A percentile compares a stretch with the other conserved stretches of the same genome.
phyloP scores from a whole-genome alignment of 2,329 filamentous ascomycete species.

The Sporothrix humicola region DNA sequence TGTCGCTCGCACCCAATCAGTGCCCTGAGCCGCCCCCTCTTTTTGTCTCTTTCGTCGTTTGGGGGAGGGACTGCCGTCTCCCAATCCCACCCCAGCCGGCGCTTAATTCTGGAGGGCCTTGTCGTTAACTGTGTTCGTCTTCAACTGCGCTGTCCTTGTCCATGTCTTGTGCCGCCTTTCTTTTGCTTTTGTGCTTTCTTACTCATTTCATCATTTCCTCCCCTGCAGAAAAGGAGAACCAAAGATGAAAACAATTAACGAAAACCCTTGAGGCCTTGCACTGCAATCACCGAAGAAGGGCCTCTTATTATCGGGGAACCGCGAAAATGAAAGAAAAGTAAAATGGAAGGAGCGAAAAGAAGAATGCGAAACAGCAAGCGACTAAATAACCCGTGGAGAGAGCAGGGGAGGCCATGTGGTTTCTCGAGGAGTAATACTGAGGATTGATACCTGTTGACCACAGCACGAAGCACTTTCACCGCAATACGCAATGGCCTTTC shows the following conservation, averaged over 20 bases:
- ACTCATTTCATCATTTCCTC: no score
- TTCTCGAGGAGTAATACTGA: no score
- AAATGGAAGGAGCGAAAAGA: background rate
- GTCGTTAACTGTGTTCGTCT: no score
- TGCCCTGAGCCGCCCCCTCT: background rate
- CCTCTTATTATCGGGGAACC: constrained; percentile 8
- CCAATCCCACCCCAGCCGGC: constrained; percentile 1
- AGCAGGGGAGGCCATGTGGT: background rate
- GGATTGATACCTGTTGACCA: background rate
- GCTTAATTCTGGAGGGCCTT: constrained; percentile 18
- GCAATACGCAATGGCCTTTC: constrained; percentile 18
- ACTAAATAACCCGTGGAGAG: background rate
- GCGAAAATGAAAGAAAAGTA: background rate
- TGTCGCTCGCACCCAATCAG: constrained; percentile 12
- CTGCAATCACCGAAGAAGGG: constrained; percentile 28
- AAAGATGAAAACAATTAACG: background rate
- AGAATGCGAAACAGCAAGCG: background rate
- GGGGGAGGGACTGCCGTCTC: background rate
- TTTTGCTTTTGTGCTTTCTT: no score
- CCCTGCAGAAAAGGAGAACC: background rate
- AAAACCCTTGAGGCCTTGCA: no score
- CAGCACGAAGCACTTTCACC: background rate
- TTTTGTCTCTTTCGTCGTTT: background rate
- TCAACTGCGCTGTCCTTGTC: background rate
- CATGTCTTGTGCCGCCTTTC: background rate